phyloP scores from a whole-genome alignment of 345 rosid species.

The Citropsis articulata region DNA sequence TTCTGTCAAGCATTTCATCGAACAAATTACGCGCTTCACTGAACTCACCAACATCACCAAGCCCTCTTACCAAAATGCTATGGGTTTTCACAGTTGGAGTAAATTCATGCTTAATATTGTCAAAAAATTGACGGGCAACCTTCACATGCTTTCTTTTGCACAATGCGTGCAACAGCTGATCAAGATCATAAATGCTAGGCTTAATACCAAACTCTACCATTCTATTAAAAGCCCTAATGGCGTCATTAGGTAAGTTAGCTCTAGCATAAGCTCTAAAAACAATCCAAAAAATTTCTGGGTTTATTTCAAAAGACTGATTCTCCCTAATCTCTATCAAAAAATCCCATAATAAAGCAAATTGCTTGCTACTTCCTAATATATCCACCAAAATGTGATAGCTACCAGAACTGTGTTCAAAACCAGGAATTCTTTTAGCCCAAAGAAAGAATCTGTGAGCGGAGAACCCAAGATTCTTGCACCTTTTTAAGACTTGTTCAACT shows the following conservation, averaged over 20 bases:
- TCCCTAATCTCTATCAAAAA: conserved; percentile 68
- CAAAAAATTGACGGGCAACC: conserved; percentile 56
- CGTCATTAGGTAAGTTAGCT: conserved; percentile 72
- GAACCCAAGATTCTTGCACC: conserved; percentile 77
- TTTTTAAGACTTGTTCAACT: conserved; percentile 77
- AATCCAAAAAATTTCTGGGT: conserved; percentile 60
- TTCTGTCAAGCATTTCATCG: conserved; percentile 60
- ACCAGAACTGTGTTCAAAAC: conserved; percentile 51
- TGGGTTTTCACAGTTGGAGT: conserved; percentile 48
- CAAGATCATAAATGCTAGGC: conserved; percentile 63
- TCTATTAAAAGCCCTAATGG: conserved; percentile 64
- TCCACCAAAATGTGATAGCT: conserved; percentile 73
- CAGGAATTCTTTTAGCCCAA: conserved; percentile 68
- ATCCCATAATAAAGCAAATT: conserved; percentile 79
- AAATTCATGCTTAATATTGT: conserved; percentile 38
- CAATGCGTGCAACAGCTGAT: conserved; percentile 53
- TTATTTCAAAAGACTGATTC: conserved; percentile 33
- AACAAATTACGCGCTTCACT: conserved; percentile 59
- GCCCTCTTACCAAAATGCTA: conserved; percentile 61
- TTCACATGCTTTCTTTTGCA: conserved; percentile 66
- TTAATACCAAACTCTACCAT: conserved; percentile 77
- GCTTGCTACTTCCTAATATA: conserved; percentile 57
- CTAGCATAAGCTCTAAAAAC: conserved; percentile 70
- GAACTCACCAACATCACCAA: conserved; percentile 50
- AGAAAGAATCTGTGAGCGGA: conserved; percentile 86